Base-by-base conservation (phyloP, 208 protist species). In the Wallacemonas collosoma region DNA sequence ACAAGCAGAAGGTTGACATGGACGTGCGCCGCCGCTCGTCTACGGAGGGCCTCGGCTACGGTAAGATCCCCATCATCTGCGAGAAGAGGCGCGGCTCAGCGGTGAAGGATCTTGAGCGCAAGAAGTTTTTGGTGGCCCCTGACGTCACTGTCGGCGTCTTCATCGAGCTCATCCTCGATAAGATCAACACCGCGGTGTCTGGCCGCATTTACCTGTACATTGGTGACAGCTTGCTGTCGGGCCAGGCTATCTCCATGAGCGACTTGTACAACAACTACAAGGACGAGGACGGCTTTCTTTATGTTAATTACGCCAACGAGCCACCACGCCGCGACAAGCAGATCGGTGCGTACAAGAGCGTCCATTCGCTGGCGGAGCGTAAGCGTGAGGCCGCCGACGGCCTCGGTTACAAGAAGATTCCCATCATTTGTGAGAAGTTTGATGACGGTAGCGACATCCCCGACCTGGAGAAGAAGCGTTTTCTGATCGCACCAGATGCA, bases 161-260 rank as follows among this genome's bases (percentile, higher is more conserved):
- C 72, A 86, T 98, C 9, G 93, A 97, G 71, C 93, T 97, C 56
- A 94, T 99, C 57, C 87, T 95, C 36, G 97, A 98, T 72, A 85
- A 96, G 43, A 97, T 98, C 66, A 96, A 92, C 48, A 71, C 98
- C 50, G 75, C 87, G 26, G 76, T 94, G 12, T 94, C 98, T 51
- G 96, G 97, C 74, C 93, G 93, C 3, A 95, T 99, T 51, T 98
- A 98, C 78, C 81, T 98, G 48, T 98, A 98, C 72, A 87, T 98
- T 12, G 93, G 93, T 43, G 96, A 97, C 70, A 87, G 79, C 3
- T 76, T 99, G 8, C 94, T 95, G 9, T 81, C 95, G 0, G 96
- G 85, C 61, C 90, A 75, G 72, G 73, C 77, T 9, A 64, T 86
- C n/a, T 47, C 51, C 38, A 85, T 89, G 80, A 73, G 68, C 39